Base-by-base conservation (phyloP, 148 eudicot species). In the Spergularia marina region DNA sequence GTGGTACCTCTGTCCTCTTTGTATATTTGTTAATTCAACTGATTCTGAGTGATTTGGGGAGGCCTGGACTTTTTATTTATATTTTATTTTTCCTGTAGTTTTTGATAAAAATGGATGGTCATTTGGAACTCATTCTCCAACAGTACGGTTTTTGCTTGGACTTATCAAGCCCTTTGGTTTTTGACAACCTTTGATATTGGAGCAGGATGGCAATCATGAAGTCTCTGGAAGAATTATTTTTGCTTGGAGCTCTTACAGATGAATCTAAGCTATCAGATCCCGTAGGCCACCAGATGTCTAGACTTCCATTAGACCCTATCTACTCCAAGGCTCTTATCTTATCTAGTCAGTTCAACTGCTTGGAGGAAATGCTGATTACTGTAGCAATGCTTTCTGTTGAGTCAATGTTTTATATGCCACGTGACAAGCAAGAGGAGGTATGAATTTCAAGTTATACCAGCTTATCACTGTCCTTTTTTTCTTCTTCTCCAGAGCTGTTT, bases 361-460 rank as follows among this genome's bases (percentile, higher is more conserved):
- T 92, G 86, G 91, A 92, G 85, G 98, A 94, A 86, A 92, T 94
- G 97, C 82, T 94, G 79, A 94, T 94, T 67, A 74, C 89, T 74
- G 98, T 94, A 44, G 85, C 97, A 36, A 84, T 94, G 98, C 98
- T 94, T 64, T 94, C 98, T 7, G 97, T 86, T 70, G 98, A 94
- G 74, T 92, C 98, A 23, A 90, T 90, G 40, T 92, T 91, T 70
- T 94, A 89, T 81, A 85, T 75, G 10, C 94, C 98, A 36, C 96
- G 96, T 68, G 98, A 94, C 58, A 92, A 92, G 90, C 77, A 85
- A 76, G 96, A 90, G 78, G 94, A 92, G 97, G 97, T 92, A 81
- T 78, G 76, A 52, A 62, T 72, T 41, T 60, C 15, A 12, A 69
- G 16, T 16, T 18, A 30, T 58, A 21, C 54, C 40, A 57, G 58